Base-by-base conservation (phyloP, 345 rosid genomes). In the Cardamine occulta region DNA sequence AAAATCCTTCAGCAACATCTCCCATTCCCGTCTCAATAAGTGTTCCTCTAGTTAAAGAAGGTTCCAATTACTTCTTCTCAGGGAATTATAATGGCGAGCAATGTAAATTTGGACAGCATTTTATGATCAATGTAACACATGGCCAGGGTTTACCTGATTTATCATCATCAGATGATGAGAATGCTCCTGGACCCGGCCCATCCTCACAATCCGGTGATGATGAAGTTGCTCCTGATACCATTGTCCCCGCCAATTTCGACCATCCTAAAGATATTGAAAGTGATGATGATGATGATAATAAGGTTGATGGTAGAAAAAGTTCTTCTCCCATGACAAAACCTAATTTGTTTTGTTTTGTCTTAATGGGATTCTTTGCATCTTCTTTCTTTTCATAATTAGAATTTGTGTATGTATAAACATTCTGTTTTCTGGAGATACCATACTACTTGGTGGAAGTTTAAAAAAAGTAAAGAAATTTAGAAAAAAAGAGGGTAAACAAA, bases 41-140 rank as follows among this genome's bases (percentile, higher is more conserved):
- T 0, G 90, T 95, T 26, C 98, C 98, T 14, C 77, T 95, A 2
- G 62, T 90, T 23, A 90, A 88, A 73, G 91, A 90, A 86, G 94
- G 98, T 13, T 31, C 57, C 5, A 85, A 80, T 1, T 95, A 86
- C 51, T 95, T 95, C 86, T 95, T 90, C 81, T 95, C 99, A 0
- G 83, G 91, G 1, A 86, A 84, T 63, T 95, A 92, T 54, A 97
- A 92, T 19, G 99, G 99, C 1, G 97, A 92, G 23, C 99, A 95
- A 52, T 95, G 99, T 74, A 44, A 72, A 66, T 80, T 74, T 2
- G 97, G 94, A 3, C 93, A 87, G 52, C 93, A 56, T 59, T 92
- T 95, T 77, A 70, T 79, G 63, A 82, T 95, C 18, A 85, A 86
- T 29, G 97, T 95, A 37, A 80, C 87, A 21, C 97, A 92, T 40